phyloP scores from a whole-genome alignment of 2,329 filamentous ascomycete genomes.

The Calcarisporium arbuscula region DNA sequence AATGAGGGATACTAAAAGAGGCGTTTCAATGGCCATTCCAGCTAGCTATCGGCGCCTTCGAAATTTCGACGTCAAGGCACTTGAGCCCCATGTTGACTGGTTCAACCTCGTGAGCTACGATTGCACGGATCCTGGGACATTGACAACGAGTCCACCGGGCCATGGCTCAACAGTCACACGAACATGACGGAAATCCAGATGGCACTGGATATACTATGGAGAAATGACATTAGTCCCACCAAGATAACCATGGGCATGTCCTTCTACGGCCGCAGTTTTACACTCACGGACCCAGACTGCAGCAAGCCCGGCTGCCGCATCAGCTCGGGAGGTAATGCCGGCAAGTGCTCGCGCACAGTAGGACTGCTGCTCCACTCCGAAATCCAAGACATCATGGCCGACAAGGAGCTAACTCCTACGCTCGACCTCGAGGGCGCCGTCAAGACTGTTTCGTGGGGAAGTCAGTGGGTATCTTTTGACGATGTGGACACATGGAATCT shows the following conservation, averaged over 20 bases:
- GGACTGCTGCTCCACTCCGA: not conserved
- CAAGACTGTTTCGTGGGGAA: not conserved
- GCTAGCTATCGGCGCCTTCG: constrained; percentile 21
- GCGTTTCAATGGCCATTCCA: constrained; percentile 19
- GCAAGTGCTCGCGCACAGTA: not conserved
- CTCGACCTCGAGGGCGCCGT: not conserved
- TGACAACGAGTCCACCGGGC: constrained; percentile 17
- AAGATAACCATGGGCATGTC: not conserved
- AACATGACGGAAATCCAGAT: constrained; percentile 39
- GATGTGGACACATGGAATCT: not conserved
- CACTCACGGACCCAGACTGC: not conserved
- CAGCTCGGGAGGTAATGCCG: not conserved
- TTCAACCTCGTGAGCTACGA: constrained; percentile 40
- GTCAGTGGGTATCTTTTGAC: not conserved
- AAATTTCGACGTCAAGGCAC: constrained; percentile 16
- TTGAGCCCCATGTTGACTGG: constrained; percentile 24
- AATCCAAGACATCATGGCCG: not conserved
- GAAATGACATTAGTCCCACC: constrained; percentile 30
- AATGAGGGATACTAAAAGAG: constrained; percentile 5
- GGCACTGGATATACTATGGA: constrained; percentile 39
- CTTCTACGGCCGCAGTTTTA: not conserved
- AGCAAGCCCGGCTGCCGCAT: not conserved
- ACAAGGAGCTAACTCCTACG: not conserved
- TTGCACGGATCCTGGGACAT: constrained; percentile 33
- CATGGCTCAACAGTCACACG: constrained; percentile 27